Evolutionary conservation across 768 basidiomycete genomes (phyloP).

Genomic region (Obba rivulosa): DNA sequence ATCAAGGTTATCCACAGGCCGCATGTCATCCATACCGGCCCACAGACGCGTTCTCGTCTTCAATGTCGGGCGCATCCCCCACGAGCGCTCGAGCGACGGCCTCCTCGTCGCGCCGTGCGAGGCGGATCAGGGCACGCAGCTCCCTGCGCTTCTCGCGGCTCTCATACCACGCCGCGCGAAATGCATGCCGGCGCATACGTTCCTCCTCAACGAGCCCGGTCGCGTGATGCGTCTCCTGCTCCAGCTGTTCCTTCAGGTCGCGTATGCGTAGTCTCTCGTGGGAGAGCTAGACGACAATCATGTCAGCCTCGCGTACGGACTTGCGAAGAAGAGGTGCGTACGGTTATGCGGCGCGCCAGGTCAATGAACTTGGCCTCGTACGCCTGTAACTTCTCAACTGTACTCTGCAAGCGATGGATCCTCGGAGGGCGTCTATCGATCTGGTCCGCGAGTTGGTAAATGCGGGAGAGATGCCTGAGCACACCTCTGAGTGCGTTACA

Average conservation of each 20-base stretch:
- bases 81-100: no score
- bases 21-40: no score
- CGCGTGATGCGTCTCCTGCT: slow-evolving; percentile 1
- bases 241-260: slow-evolving; percentile 5
- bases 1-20: no score
- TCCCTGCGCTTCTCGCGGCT: slow-evolving; percentile 8
- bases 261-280: slow-evolving; percentile 14
- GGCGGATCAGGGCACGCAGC: slow-evolving; percentile 12
- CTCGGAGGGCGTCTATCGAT: slow-evolving; percentile 12
- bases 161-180: slow-evolving; percentile 8
- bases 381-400: slow-evolving; percentile 14
- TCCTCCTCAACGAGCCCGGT: slow-evolving; percentile 2
- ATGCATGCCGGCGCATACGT: slow-evolving; percentile 7
- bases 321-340: background rate
- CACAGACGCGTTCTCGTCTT: no score
- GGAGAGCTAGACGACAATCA: slow-evolving; percentile 5
- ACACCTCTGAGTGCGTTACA: background rate
- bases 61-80: no score
- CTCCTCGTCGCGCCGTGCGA: background rate
- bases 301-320: background rate
- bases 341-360: slow-evolving; percentile 13
- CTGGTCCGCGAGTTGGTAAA: slow-evolving; percentile 13
- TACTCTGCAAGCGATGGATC: slow-evolving; percentile 13
- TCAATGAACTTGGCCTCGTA: slow-evolving; percentile 15
- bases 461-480: slow-evolving; percentile 12